phyloP scores from a whole-genome alignment of 1,284 basidiomycete species.

The Boletellus deceptivus region DNA sequence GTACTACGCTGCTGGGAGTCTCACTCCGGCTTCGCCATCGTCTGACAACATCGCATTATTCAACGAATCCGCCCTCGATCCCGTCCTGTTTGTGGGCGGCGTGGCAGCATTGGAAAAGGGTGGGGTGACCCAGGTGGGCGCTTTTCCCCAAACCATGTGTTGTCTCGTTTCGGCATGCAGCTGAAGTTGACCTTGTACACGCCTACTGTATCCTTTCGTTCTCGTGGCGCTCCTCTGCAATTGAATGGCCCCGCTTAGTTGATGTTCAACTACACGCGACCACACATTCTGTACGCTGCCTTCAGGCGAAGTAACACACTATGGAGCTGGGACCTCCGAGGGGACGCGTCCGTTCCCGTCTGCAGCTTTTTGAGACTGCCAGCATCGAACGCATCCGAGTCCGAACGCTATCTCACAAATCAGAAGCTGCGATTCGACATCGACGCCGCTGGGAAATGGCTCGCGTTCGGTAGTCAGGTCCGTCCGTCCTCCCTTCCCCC shows the following conservation, averaged over 20 bases:
- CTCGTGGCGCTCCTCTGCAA: no score
- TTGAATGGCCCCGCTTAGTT: slow-evolving; percentile 45
- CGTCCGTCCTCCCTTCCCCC: slow-evolving; percentile 1
- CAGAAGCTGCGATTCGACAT: slow-evolving; percentile 79
- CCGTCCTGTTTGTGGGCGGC: slow-evolving; percentile 60
- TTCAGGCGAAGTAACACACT: slow-evolving; percentile 68
- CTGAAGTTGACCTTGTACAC: no score
- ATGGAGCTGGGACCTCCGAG: slow-evolving; percentile 77
- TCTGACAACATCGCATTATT: slow-evolving; percentile 73
- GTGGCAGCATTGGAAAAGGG: slow-evolving; percentile 26
- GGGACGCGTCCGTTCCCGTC: slow-evolving; percentile 49
- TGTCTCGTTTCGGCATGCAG: no score
- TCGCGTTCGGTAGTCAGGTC: slow-evolving; percentile 75
- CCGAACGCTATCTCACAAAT: slow-evolving; percentile 48
- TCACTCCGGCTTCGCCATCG: slow-evolving; percentile 49
- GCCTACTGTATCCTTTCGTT: no score
- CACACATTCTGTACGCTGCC: slow-evolving; percentile 74
- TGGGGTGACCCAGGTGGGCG: slow-evolving; percentile 64
- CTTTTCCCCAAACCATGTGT: background rate
- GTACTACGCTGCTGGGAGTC: slow-evolving; percentile 72
- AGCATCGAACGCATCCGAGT: background rate
- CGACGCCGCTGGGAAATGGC: slow-evolving; percentile 66
- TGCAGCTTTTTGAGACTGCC: slow-evolving; percentile 34
- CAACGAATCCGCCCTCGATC: slow-evolving; percentile 55
- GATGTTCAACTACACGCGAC: slow-evolving; percentile 71